Evolutionary conservation across 805 yeast genomes (phyloP).

Genomic region (Cyberlindnera meyerae): DNA sequence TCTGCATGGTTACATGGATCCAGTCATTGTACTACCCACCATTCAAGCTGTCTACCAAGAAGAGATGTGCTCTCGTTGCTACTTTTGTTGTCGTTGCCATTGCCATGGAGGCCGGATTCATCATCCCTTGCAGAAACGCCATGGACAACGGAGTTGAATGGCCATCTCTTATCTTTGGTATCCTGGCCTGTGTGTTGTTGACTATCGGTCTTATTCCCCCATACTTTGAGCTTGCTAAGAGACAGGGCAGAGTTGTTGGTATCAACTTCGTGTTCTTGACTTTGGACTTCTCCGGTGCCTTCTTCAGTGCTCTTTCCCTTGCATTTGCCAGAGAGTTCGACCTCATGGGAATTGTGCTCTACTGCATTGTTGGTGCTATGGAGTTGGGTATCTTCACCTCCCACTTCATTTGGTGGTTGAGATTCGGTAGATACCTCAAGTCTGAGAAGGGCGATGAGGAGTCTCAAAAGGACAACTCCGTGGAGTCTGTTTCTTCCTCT

Average conservation of each 20-base stretch:
- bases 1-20: conserved; percentile 61
- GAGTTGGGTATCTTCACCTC: conserved; percentile 74
- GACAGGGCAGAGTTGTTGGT: conserved; percentile 83
- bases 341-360: conserved; percentile 72
- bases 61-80: conserved; percentile 32
- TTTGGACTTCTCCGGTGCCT: conserved; percentile 79
- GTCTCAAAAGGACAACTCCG: neutral
- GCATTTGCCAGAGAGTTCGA: conserved; percentile 66
- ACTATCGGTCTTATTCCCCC: conserved; percentile 85
- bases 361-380: conserved; percentile 64
- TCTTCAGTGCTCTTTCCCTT: conserved; percentile 64
- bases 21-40: conserved; percentile 80
- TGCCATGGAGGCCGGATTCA: conserved; percentile 66
- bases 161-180: conserved; percentile 80
- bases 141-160: conserved; percentile 50
- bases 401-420: conserved; percentile 64
- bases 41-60: conserved; percentile 30
- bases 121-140: conserved; percentile 61
- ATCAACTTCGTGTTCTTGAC: conserved; percentile 75
- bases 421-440: conserved; percentile 30
- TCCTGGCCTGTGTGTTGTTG: conserved; percentile 68
- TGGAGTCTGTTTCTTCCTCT: neutral
- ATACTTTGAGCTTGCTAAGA: conserved; percentile 73
- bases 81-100: conserved; percentile 40
- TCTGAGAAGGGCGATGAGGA: conserved; percentile 6